Evolutionary conservation across 2,329 filamentous ascomycete species (phyloP).

Genomic region (Tolypocladium endophyticum): DNA sequence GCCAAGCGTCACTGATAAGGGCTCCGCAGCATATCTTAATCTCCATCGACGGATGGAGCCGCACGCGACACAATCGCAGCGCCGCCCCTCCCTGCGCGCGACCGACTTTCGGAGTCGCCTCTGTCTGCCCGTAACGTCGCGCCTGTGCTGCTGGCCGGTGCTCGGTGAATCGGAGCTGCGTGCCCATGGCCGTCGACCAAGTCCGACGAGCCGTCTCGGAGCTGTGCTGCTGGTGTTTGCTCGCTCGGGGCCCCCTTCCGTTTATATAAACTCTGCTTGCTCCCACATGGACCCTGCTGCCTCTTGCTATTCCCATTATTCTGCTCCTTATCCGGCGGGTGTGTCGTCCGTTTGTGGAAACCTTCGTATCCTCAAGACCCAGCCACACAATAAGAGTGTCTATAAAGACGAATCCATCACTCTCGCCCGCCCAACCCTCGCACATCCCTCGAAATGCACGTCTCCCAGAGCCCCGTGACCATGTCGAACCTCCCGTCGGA

Average conservation of each 20-base stretch:
- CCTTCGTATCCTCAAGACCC: neutral
- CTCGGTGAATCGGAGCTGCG: neutral
- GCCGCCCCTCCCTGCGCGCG: neutral
- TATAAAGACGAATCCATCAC: neutral
- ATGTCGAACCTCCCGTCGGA: constrained; percentile 82
- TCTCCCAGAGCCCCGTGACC: constrained; percentile 15
- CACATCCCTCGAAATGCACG: neutral
- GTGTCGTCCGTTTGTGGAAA: neutral
- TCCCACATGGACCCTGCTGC: neutral
- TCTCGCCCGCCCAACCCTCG: neutral
- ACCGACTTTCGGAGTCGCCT: neutral
- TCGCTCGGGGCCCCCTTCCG: neutral
- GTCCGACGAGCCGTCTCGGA: neutral
- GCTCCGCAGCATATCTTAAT: neutral
- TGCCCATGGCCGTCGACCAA: neutral
- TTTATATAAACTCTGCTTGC: neutral
- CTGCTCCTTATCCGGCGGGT: neutral
- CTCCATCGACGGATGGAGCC: neutral
- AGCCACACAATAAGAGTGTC: neutral
- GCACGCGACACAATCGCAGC: neutral
- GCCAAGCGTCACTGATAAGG: neutral
- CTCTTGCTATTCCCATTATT: neutral
- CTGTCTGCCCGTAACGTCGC: neutral
- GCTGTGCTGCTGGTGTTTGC: neutral
- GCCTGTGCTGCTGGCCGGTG: neutral